phyloP scores from a whole-genome alignment of 1,139 yeast species.

The Debaryomycetaceae sp. region DNA sequence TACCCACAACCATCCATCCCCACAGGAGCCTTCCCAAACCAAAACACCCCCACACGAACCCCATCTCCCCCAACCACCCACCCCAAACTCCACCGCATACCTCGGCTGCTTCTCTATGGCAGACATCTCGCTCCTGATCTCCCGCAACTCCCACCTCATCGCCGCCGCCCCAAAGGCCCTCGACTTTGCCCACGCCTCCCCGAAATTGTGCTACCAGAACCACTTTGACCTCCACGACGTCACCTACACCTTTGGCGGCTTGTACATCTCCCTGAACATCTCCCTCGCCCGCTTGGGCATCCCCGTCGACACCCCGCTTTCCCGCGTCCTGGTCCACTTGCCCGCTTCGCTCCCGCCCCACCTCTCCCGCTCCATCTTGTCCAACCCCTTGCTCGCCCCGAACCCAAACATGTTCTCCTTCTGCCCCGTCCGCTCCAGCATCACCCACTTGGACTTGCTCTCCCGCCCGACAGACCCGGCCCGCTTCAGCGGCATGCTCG shows the following conservation, averaged over 20 bases:
- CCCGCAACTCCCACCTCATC: neutral
- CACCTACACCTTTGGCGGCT: slow-evolving; percentile 31
- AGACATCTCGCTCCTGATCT: neutral
- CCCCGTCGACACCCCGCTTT: slow-evolving; percentile 20
- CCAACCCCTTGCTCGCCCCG: slow-evolving; percentile 24
- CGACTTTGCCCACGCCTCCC: slow-evolving; percentile 8
- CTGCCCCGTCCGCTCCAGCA: slow-evolving; percentile 24
- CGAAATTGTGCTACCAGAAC: slow-evolving; percentile 24
- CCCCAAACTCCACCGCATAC: neutral
- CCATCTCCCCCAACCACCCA: neutral
- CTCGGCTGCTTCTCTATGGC: neutral
- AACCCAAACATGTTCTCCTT: slow-evolving; percentile 18
- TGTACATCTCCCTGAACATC: slow-evolving; percentile 11
- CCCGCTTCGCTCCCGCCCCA: slow-evolving; percentile 33
- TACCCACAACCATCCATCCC: too few relatives aligned
- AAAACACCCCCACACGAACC: neutral
- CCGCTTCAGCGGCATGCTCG: slow-evolving; percentile 18
- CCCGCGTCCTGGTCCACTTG: slow-evolving; percentile 25
- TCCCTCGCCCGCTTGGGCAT: slow-evolving; percentile 23
- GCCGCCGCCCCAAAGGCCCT: neutral
- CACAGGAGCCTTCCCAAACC: neutral
- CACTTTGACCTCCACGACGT: slow-evolving; percentile 22
- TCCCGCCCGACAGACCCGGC: slow-evolving; percentile 15
- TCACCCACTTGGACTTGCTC: slow-evolving; percentile 19
- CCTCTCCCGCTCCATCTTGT: slow-evolving; percentile 21